phyloP scores from a whole-genome alignment of 352 stramenopile genomes.

The Pythium inflatum region DNA sequence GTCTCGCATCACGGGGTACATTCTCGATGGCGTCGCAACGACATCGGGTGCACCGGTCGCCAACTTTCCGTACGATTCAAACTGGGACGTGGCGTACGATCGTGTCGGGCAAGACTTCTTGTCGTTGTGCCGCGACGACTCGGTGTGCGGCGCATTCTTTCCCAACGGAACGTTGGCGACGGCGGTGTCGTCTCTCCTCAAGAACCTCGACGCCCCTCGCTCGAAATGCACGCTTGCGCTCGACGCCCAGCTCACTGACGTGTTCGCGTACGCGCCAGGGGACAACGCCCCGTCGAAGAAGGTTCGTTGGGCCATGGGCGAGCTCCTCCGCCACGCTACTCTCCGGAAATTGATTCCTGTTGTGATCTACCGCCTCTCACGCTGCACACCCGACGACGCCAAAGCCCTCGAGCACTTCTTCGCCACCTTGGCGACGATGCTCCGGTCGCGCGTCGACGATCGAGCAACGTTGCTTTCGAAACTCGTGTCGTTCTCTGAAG shows the following conservation, averaged over 20 bases:
- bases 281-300: not conserved
- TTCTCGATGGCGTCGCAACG: constrained; percentile 31
- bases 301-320: constrained; percentile 25
- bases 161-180: not conserved
- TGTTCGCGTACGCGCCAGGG: constrained; percentile 6
- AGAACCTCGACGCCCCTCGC: not conserved
- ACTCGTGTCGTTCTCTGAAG: constrained; percentile 33
- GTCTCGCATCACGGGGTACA: constrained; percentile 17
- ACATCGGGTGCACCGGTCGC: not conserved
- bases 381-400: constrained; percentile 31
- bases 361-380: constrained; percentile 32
- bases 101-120: constrained; percentile 15
- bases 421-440: constrained; percentile 4
- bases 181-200: not conserved
- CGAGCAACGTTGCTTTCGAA: constrained; percentile 32
- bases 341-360: constrained; percentile 36
- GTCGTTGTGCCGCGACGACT: constrained; percentile 1
- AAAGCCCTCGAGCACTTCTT: constrained; percentile 28
- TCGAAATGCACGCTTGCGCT: not conserved
- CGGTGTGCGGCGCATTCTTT: constrained; percentile 26
- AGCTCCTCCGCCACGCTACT: constrained; percentile 12
- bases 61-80: constrained; percentile 18
- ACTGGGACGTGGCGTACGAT: constrained; percentile 18
- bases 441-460: not conserved
- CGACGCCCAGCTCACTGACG: not conserved